These are phyloP conservation scores for Alternaria burnsii DNA, from an alignment of 2,329 filamentous ascomycete species.

Conservation along the genomic window DNA sequence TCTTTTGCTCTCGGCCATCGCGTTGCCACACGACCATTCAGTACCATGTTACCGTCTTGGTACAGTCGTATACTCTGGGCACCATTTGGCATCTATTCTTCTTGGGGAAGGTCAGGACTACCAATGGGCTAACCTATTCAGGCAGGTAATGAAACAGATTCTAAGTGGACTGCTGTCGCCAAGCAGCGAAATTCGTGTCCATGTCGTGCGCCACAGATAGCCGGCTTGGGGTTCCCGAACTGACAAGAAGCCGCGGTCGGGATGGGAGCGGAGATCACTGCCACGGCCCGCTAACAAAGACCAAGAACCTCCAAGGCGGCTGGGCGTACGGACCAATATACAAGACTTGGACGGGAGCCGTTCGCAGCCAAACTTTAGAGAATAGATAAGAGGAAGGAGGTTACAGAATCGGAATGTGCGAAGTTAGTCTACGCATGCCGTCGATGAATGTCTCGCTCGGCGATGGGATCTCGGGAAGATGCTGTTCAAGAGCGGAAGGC, in stretches of 20 bases:
- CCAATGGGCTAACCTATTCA: slow-evolving; percentile 8
- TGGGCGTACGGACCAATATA: slow-evolving; percentile 9
- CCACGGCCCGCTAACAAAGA: slow-evolving; percentile 1
- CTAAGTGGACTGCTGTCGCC: slow-evolving; percentile 3
- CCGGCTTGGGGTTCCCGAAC: neutral
- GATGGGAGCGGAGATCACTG: slow-evolving; percentile 1
- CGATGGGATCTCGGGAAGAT: neutral
- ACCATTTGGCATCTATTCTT: slow-evolving; percentile 21
- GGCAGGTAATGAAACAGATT: slow-evolving; percentile 14
- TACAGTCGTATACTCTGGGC: slow-evolving; percentile 17
- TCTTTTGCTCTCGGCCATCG: neutral
- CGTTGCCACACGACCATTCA: slow-evolving; percentile 8
- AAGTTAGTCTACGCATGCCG: neutral
- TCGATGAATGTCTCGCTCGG: slow-evolving; percentile 1
- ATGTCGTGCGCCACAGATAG: slow-evolving; percentile 1
- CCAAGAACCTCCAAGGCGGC: slow-evolving; percentile 4
- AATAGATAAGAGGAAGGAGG: slow-evolving; percentile 9
- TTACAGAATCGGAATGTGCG: slow-evolving; percentile 9
- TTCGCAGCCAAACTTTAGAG: neutral
- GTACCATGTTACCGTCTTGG: slow-evolving; percentile 18
- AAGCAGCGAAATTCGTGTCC: slow-evolving; percentile 3
- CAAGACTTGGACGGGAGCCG: neutral
- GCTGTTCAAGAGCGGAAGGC: neutral
- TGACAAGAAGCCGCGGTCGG: neutral
- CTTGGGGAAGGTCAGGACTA: slow-evolving; percentile 19